Base-by-base conservation (phyloP, 2,329 filamentous ascomycete species). In the Scytalidium lignicola region DNA sequence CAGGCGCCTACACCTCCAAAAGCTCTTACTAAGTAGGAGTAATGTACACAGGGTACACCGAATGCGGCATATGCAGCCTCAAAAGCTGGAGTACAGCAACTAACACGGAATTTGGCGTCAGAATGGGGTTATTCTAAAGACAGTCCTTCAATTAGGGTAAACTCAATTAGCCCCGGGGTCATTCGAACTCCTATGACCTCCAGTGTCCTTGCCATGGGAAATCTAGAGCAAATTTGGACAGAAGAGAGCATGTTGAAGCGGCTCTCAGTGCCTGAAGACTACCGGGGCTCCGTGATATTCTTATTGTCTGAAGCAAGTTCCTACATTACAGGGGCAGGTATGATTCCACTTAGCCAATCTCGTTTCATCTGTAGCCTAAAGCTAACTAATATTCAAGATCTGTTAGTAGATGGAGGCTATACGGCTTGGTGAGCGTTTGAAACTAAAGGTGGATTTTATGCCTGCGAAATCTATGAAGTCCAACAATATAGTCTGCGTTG, bases 241-340 rank as follows among this genome's bases (percentile, higher is more conserved):
- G 83, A 77, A 59, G 83, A 90, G 67, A 93, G 92, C 67, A 92
- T 93, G 88, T 74, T 93, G 46, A 81, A 76, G 43, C 76, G 80
- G 26, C 70, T 88, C 49, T 85, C 82, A 60, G 69, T 70, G 17
- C 83, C 83, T 1, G 71, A 80, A 42, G 84, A 88, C 64, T 87
- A 85, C 65, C 79, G 82, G 39, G 83, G 83, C 5, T 81, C 83
- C 1, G 82, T 81, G 2, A 76, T 86, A 15, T 86, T 84, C 62
- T 68, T 84, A 53, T 66, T 85, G 20, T 82, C 78, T 55, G 77
- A 83, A 55, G 81, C 80, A 2, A 83, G 79, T 62, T 76, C 76
- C 48, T 85, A 82, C 62, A 85, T 86, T 79, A 85, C 82, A 0
- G 82, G 80, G 1, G 76, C 79, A 28, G 83, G 87, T 55, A 62